These are phyloP conservation scores for Pugionium cornutum DNA, from an alignment of 345 rosid species.

Conservation along the genomic window DNA sequence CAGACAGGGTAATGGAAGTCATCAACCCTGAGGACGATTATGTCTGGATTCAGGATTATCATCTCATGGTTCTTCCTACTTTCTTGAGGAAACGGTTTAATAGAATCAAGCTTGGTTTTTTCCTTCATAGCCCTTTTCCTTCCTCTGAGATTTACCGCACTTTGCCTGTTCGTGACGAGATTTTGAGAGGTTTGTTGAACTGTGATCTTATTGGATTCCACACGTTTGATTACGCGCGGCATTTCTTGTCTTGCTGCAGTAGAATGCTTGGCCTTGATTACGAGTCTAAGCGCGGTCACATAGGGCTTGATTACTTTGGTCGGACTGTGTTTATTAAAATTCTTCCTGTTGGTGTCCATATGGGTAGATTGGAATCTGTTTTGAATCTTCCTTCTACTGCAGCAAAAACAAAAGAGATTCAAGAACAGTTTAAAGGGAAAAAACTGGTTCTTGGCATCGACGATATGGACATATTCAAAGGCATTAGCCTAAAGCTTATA, in stretches of 20 bases:
- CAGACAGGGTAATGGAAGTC: slow-evolving; percentile 82
- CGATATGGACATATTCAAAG: slow-evolving; percentile 86
- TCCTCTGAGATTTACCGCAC: slow-evolving; percentile 81
- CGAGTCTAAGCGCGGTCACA: slow-evolving; percentile 82
- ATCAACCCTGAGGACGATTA: slow-evolving; percentile 74
- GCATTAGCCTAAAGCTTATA: slow-evolving; percentile 70
- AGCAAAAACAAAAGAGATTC: slow-evolving; percentile 59
- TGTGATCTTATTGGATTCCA: slow-evolving; percentile 81
- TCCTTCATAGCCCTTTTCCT: slow-evolving; percentile 84
- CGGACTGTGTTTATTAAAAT: slow-evolving; percentile 75
- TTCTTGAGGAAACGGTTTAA: slow-evolving; percentile 71
- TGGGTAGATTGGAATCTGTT: slow-evolving; percentile 71
- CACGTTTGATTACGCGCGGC: slow-evolving; percentile 79
- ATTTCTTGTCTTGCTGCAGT: slow-evolving; percentile 78
- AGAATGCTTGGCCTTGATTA: slow-evolving; percentile 86
- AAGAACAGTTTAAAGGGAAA: slow-evolving; percentile 57
- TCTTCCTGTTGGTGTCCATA: slow-evolving; percentile 72
- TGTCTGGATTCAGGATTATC: slow-evolving; percentile 85
- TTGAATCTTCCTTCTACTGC: slow-evolving; percentile 63
- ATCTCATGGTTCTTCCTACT: slow-evolving; percentile 80
- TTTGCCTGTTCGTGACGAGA: slow-evolving; percentile 66
- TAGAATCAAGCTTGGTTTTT: slow-evolving; percentile 73
- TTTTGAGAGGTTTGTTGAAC: slow-evolving; percentile 66
- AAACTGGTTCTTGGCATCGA: slow-evolving; percentile 71
- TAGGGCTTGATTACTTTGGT: slow-evolving; percentile 82